Base-by-base conservation (phyloP, 1,284 basidiomycete species). In the Ceraceosorus bombacis region DNA sequence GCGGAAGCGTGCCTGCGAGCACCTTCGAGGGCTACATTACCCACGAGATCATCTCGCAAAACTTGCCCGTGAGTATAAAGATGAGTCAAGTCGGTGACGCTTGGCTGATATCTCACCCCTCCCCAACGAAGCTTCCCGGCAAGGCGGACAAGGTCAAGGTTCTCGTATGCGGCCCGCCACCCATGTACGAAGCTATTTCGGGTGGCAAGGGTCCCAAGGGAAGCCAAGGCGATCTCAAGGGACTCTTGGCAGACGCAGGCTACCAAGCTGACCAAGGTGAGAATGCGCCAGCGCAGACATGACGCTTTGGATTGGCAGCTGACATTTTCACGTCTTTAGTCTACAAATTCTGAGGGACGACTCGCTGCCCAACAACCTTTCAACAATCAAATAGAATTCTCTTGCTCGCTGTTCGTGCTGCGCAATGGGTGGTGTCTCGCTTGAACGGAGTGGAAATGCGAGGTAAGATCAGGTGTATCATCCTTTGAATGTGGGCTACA, bases 121-220 rank as follows among this genome's bases (percentile, higher is more conserved):
- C 10, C 43, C 10, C 49, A 9, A 9, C 13, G 49, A n/a, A 50
- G 39, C 81, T 87, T 27, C 80, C 90, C 13, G 82, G 81, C 8
- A 78, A 86, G 53, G 85, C 83, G 5, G 84, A 88, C 63, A 93
- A 91, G 80, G 82, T 90, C 73, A 92, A 91, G 81, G 81, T 94
- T 57, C 90, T 92, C 77, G 81, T 96, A 41, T 96, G 93, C 75
- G 91, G 88, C 17, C 70, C 73, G 40, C 70, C 70, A 40, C 67
- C 69, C 36, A 72, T 71, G 64, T 67, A 74, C 15, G 70, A 72
- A 61, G 73, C 73, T 17, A 65, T 77, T 53, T 67, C 63, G 54
- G 74, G 74, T 53, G 67, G 66, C 5, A 77, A 76, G 68, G 70
- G 73, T 7, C 71, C 70, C 62, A 71, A 70, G 62, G 68, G 68